phyloP scores from a whole-genome alignment of 2,329 filamentous ascomycete genomes.

The Epichloe sibirici region DNA sequence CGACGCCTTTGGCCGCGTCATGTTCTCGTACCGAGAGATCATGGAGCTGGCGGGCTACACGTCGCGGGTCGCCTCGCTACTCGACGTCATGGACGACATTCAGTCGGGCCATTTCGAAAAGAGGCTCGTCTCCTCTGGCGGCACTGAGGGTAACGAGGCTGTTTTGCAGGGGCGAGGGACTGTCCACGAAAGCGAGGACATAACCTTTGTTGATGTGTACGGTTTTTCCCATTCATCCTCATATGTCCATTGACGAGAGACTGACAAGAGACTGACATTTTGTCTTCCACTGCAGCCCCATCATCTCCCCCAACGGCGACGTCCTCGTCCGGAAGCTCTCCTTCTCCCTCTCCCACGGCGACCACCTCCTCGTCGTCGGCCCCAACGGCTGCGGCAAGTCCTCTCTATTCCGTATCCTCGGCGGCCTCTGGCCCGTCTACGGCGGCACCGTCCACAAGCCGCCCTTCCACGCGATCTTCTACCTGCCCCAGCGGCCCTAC shows the following conservation, averaged over 20 bases:
- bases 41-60: constrained; percentile 95
- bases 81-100: constrained; percentile 92
- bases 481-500: constrained; percentile 93
- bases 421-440: constrained; percentile 95
- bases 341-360: constrained; percentile 74
- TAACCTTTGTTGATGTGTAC: constrained; percentile 72
- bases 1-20: constrained; percentile 87
- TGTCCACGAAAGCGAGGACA: constrained; percentile 70
- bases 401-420: constrained; percentile 88
- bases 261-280: too few species aligned
- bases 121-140: constrained; percentile 83
- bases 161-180: constrained; percentile 73
- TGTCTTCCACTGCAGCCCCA: constrained; percentile 42
- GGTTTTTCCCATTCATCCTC: constrained; percentile 20
- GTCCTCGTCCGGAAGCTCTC: constrained; percentile 76
- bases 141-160: constrained; percentile 67
- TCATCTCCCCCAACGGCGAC: constrained; percentile 93
- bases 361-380: constrained; percentile 88
- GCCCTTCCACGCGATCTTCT: constrained; percentile 87
- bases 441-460: constrained; percentile 89
- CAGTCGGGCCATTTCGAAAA: constrained; percentile 87
- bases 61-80: constrained; percentile 74
- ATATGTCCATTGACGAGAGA: not conserved
- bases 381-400: constrained; percentile 97
- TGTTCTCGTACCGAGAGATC: constrained; percentile 97